These are phyloP conservation scores for Arthrobotrys musiformis DNA, from an alignment of 2,329 filamentous ascomycete species.

Conservation along the genomic window DNA sequence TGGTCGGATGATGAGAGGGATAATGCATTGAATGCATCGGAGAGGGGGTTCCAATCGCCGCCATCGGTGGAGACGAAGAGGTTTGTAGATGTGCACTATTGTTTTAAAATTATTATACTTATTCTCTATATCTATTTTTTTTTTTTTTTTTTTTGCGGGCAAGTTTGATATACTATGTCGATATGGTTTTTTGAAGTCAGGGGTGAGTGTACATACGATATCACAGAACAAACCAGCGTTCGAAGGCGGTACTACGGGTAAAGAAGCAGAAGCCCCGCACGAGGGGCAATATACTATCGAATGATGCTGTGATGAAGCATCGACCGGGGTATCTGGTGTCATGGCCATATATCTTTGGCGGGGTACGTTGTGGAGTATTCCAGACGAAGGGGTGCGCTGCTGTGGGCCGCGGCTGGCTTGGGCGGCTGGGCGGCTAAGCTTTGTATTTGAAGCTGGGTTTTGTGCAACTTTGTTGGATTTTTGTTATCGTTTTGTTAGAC, in stretches of 20 bases:
- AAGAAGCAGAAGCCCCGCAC: conserved; percentile 33
- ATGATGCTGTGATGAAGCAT: conserved; percentile 18
- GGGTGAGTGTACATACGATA: conserved; percentile 25
- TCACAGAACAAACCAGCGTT: conserved; percentile 48
- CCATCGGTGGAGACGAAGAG: conserved; percentile 52
- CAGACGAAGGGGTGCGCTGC: conserved; percentile 4
- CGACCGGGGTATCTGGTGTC: conserved; percentile 36
- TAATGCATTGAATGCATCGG: conserved; percentile 49
- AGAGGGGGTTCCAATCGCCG: conserved; percentile 53
- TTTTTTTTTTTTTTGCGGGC: not conserved
- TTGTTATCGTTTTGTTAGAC: too few species aligned
- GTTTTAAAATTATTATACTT: not conserved
- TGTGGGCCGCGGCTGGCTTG: conserved; percentile 29
- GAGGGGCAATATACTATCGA: conserved; percentile 53
- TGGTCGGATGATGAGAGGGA: conserved; percentile 20
- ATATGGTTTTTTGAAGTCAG: not conserved
- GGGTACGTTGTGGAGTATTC: not conserved
- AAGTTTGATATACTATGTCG: not conserved
- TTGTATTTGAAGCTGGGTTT: not conserved
- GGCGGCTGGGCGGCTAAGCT: conserved; percentile 30
- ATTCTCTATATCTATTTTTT: not conserved
- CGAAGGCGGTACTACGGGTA: conserved; percentile 36
- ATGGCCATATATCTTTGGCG: conserved; percentile 29
- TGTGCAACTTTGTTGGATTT: conserved; percentile 30
- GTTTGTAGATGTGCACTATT: conserved; percentile 43